Evolutionary conservation across 2,329 filamentous ascomycete genomes (phyloP).

Genomic region (Cytospora mali): DNA sequence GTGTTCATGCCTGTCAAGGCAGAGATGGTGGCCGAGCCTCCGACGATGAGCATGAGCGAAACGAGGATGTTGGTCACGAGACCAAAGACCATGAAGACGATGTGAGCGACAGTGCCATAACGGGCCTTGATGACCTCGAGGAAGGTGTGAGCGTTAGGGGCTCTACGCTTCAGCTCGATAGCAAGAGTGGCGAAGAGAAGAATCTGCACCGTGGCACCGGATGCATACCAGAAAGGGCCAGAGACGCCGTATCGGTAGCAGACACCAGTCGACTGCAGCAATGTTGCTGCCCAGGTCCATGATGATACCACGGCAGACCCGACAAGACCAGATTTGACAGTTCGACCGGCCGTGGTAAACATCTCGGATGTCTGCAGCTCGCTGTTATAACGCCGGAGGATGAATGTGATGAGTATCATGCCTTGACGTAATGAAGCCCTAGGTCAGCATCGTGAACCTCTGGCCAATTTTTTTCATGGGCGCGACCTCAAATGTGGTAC

Average conservation of each 20-base stretch:
- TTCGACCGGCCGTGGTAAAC: conserved; percentile 86
- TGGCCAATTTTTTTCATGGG: not conserved
- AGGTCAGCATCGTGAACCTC: not conserved
- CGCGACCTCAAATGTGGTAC: too few species aligned
- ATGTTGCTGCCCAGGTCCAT: conserved; percentile 90
- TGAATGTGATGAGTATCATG: conserved; percentile 43
- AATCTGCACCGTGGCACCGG: conserved; percentile 81
- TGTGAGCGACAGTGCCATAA: conserved; percentile 72
- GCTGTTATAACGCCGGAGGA: conserved; percentile 44
- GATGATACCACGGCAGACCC: conserved; percentile 88
- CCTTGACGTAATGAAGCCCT: conserved; percentile 30
- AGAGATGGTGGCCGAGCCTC: conserved; percentile 72
- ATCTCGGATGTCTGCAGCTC: conserved; percentile 90
- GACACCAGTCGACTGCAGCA: conserved; percentile 78
- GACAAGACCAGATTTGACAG: conserved; percentile 86
- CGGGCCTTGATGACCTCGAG: conserved; percentile 81
- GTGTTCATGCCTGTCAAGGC: conserved; percentile 75
- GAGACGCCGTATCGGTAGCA: conserved; percentile 77
- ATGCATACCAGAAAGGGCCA: conserved; percentile 63
- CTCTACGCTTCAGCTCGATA: conserved; percentile 84
- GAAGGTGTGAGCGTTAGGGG: conserved; percentile 84
- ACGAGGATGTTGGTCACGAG: conserved; percentile 85
- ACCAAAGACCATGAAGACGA: conserved; percentile 80
- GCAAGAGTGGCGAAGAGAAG: conserved; percentile 87
- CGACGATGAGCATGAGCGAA: conserved; percentile 85